phyloP scores from a whole-genome alignment of 805 yeast genomes.

The Metschnikowia vanudenii region DNA sequence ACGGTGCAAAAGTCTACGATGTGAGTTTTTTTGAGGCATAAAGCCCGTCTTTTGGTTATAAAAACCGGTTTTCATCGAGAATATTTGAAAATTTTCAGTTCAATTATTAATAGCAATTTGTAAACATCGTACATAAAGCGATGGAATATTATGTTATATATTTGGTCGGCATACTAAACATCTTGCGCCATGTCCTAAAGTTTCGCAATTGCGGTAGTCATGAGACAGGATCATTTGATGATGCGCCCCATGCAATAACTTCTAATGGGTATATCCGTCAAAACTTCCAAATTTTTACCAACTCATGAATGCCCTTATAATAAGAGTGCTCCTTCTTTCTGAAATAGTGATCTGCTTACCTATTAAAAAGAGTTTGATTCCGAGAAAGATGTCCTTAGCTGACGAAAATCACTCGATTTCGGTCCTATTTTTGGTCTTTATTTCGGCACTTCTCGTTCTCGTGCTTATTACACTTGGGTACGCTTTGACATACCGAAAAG shows the following conservation, averaged over 20 bases:
- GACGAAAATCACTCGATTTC: background rate
- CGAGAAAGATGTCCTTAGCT: background rate
- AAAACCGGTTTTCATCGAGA: background rate
- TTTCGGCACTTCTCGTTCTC: conserved; percentile 5
- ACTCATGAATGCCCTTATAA: background rate
- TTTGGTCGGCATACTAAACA: no score
- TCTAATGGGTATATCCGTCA: background rate
- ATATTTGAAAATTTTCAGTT: background rate
- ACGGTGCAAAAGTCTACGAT: conserved; percentile 18
- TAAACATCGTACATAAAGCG: no score
- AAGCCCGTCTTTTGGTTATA: background rate
- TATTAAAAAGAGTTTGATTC: background rate
- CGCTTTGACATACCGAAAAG: conserved; percentile 4
- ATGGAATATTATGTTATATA: no score
- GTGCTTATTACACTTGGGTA: conserved; percentile 3
- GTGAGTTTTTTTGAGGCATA: conserved; percentile 7
- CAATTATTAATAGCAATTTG: no score
- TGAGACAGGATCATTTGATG: background rate
- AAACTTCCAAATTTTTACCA: background rate
- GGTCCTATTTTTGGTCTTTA: background rate
- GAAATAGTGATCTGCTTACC: background rate
- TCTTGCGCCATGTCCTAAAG: background rate
- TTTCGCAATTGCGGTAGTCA: background rate
- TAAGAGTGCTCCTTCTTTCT: background rate
- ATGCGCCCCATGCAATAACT: background rate